Evolutionary conservation across 371 early-diverging fungal genomes (phyloP).

Genomic region (Mucor indicus): DNA sequence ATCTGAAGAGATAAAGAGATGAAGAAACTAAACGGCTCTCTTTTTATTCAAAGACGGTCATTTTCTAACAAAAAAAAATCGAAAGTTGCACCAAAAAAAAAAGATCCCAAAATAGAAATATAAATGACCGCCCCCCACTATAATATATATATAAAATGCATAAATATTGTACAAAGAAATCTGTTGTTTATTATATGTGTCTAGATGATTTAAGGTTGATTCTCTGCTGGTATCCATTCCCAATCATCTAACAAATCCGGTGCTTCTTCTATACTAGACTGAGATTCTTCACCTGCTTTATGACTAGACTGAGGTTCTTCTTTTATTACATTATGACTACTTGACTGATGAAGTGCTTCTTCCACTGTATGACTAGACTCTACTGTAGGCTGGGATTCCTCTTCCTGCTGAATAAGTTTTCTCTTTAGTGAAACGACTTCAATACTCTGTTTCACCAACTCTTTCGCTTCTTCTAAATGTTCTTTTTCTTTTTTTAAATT

Average conservation of each 20-base stretch:
- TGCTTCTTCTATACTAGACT: not conserved
- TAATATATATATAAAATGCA: too few species aligned
- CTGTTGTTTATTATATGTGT: too few species aligned
- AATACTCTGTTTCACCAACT: constrained; percentile 43
- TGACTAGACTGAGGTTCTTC: not conserved
- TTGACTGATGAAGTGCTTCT: not conserved
- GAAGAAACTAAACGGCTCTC: too few species aligned
- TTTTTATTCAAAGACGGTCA: too few species aligned
- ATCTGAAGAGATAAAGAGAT: not conserved
- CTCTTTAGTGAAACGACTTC: constrained; percentile 37
- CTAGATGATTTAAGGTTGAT: too few species aligned
- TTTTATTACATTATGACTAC: not conserved
- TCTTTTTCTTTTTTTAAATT: constrained; percentile 33
- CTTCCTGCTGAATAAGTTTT: constrained; percentile 18
- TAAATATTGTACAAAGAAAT: too few species aligned
- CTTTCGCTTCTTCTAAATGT: constrained; percentile 35
- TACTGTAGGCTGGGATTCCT: constrained; percentile 4
- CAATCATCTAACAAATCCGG: constrained; percentile 10
- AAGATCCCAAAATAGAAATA: too few species aligned
- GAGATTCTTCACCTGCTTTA: not conserved
- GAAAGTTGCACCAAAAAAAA: too few species aligned
- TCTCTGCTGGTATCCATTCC: constrained; percentile 17
- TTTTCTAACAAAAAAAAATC: too few species aligned
- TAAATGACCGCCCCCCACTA: too few species aligned
- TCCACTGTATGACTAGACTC: not conserved